Base-by-base conservation (phyloP, 306 rosid species). In the Medicago ruthenica region DNA sequence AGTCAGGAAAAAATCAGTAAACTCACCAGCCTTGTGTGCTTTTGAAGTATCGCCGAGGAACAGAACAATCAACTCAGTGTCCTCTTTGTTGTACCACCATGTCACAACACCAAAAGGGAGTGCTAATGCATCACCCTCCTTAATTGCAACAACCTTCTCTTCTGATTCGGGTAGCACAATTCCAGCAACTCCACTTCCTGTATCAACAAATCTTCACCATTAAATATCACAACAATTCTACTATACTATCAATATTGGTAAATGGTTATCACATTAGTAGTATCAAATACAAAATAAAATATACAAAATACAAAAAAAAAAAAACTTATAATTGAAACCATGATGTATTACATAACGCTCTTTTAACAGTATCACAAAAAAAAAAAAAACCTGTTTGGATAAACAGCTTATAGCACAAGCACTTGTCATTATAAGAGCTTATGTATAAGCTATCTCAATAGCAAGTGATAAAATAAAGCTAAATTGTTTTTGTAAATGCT, bases 51-150 rank as follows among this genome's bases (percentile, higher is more conserved):
- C 97, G 0, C 95, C 97, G 27, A 88, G 58, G 83, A 91, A 89
- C 27, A 91, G 85, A 70, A 91, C 78, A 3, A 85, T 90, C 37
- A 89, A 48, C 80, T 91, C 90, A 0, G 88, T 61, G 45, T 89
- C 93, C 34, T 88, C 90, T 73, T 85, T 89, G 83, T 89, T 91
- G 78, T 64, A 80, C 91, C 92, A 89, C 95, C 97, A 91, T 5
- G 95, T 91, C 5, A 91, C 92, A 27, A 88, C 93, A 7, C 95
- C 95, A 44, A 91, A 88, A 4, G 95, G 95, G 9, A 91, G 88
- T 22, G 97, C 95, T 58, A 91, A 67, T 4, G 95, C 89, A 71
- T 91, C 95, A 10, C 95, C 95, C 77, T 85, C 82, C 77, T 89
- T 91, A 11, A 89, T 85, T 77, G 88, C 88, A 62, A 91, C 13